A percentile compares a stretch with the other conserved stretches of the same genome.
Evolutionary conservation across 139 green algal genomes (phyloP).

Genomic region (Chlorella sorokiniana): DNA sequence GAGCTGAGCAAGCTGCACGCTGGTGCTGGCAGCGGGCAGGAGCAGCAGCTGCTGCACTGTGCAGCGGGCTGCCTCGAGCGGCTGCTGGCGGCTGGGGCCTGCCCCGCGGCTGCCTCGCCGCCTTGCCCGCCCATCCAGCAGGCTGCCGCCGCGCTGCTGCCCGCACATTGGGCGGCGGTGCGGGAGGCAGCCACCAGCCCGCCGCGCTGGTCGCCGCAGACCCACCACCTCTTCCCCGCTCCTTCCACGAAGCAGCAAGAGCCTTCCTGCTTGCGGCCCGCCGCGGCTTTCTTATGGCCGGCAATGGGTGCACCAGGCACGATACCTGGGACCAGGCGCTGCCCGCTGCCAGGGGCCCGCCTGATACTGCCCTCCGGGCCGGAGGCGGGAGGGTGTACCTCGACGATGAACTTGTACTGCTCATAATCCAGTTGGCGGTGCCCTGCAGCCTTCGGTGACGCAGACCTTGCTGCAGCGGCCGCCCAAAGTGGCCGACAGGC

Average conservation of each 20-base stretch:
- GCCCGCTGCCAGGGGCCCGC: no score
- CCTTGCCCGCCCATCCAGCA: not conserved
- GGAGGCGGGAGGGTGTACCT: not conserved
- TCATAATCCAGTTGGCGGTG: not conserved
- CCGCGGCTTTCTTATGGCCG: not conserved
- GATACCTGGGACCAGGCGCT: no score
- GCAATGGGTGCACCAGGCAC: no score
- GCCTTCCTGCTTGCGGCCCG: not conserved
- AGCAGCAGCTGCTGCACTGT: constrained; percentile 11
- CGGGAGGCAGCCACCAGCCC: not conserved
- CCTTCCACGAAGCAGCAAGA: not conserved
- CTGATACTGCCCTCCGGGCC: no score
- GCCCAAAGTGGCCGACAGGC: no score
- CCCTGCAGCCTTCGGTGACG: not conserved
- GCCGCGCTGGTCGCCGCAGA: not conserved
- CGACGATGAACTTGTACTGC: not conserved
- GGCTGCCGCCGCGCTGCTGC: not conserved
- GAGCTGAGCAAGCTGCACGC: constrained; percentile 24
- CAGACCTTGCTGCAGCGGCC: not conserved
- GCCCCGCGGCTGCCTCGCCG: not conserved
- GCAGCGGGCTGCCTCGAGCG: not conserved
- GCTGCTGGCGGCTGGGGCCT: constrained; percentile 9
- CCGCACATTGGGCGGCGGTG: not conserved
- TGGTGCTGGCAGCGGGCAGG: not conserved
- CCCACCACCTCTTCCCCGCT: constrained; percentile 1